phyloP scores from a whole-genome alignment of 2,329 filamentous ascomycete genomes.

The Verticillium nonalfalfae region DNA sequence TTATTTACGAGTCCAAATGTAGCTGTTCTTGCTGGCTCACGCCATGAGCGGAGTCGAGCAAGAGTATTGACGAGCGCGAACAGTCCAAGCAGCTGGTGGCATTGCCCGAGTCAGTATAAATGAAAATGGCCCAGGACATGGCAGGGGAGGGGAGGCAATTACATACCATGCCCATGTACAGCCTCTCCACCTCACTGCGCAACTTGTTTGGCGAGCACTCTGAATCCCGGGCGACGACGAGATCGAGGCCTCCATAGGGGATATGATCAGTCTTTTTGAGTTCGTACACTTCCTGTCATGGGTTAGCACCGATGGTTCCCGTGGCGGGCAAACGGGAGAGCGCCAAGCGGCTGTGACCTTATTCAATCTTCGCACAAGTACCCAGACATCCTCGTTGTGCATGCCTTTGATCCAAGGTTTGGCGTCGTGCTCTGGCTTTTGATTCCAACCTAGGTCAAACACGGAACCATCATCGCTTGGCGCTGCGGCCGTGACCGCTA shows the following conservation, averaged over 20 bases:
- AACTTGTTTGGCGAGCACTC: slow-evolving; percentile 30
- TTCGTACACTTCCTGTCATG: slow-evolving; percentile 30
- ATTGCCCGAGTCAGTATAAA: background rate
- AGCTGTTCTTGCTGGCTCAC: slow-evolving; percentile 49
- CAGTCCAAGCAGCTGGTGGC: slow-evolving; percentile 37
- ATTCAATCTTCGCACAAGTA: slow-evolving; percentile 54
- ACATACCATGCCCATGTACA: slow-evolving; percentile 51
- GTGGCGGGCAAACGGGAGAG: too few relatives aligned
- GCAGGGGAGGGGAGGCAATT: too few relatives aligned
- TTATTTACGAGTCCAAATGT: slow-evolving; percentile 42
- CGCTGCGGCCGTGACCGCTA: background rate
- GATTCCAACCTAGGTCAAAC: background rate
- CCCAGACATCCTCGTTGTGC: slow-evolving; percentile 46
- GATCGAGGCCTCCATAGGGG: slow-evolving; percentile 49
- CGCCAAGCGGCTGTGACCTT: slow-evolving; percentile 34
- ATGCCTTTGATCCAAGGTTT: slow-evolving; percentile 3
- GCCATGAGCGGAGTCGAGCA: slow-evolving; percentile 54
- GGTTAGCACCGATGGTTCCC: background rate
- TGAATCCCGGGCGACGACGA: slow-evolving; percentile 56
- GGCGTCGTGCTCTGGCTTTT: background rate
- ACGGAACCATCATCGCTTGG: background rate
- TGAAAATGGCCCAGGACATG: background rate
- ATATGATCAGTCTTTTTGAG: slow-evolving; percentile 49
- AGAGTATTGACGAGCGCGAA: slow-evolving; percentile 51
- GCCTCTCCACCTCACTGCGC: slow-evolving; percentile 38